These are phyloP conservation scores for Pseudisothecium myosuroides DNA, from an alignment of 225 moss, liverwort and hornwort species.

Conservation along the genomic window DNA sequence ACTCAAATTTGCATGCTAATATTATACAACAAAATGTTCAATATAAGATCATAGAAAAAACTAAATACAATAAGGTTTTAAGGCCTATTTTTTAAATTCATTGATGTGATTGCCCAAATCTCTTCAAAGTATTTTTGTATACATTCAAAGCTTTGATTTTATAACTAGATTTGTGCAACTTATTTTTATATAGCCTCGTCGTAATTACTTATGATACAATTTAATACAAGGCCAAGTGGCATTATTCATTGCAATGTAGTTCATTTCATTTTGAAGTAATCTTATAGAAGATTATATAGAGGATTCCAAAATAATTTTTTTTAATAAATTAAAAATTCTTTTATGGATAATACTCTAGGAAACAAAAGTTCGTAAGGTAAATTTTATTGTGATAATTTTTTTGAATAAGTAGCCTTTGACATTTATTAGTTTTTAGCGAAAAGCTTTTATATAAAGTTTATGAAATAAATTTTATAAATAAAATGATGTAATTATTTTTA, in stretches of 20 bases:
- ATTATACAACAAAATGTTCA: background rate
- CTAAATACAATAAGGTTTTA: background rate
- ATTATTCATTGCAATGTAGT: background rate
- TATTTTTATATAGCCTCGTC: background rate
- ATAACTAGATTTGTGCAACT: too few relatives aligned
- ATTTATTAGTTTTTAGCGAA: fast-evolving
- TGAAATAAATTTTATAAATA: too few relatives aligned
- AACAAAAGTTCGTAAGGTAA: too few relatives aligned
- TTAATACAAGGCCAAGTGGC: too few relatives aligned
- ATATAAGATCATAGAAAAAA: background rate
- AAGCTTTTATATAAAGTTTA: background rate
- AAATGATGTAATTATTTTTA: background rate
- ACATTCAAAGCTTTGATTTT: background rate
- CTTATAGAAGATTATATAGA: background rate
- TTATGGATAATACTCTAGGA: background rate
- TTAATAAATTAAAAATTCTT: fast-evolving
- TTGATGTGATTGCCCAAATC: background rate
- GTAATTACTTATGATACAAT: too few relatives aligned
- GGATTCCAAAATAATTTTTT: too few relatives aligned
- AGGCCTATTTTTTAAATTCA: too few relatives aligned
- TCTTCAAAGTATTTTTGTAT: background rate
- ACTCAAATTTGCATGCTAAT: background rate
- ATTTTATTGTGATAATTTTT: background rate
- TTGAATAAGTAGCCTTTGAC: background rate
- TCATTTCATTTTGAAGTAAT: background rate